Evolutionary conservation across 108 stramenopile species (phyloP), one percentile per base, ranked within the genome.

Genomic region (Pseudonitzschia delicatissima): DNA sequence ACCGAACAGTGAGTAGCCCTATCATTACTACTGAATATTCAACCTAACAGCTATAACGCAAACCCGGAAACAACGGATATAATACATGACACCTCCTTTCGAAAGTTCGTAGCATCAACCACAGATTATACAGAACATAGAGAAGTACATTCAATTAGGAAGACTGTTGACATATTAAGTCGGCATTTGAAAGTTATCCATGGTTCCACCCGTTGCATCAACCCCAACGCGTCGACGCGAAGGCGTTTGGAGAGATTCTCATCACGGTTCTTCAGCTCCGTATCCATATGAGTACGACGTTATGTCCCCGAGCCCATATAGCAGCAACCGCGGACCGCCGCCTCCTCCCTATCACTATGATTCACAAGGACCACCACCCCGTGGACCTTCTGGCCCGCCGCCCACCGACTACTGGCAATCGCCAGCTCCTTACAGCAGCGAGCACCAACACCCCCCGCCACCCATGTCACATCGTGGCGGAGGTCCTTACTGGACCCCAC

Each of bases 271-370:
- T 33, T 58, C 51, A 52, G 25, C 9, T 4, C 9, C 51, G 17
- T 52, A 52, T 52, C 51, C 51, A 1, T 52, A 52, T 21, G 51
- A 58, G 15, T 32, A 58, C 57, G 57, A 58, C 2, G 28, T n/a
- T 13, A 25, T 58, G 35, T 58, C 57, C 12, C 57, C 57, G 5
- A 37, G 32, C 25, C 42, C 42, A 5, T 44, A 44, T 44, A 7
- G 42, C 6, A 44, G 42, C 42, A 44, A 44, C n/a, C 50, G 21
- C 27, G 50, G 50, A 51, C 50, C 21, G 25, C 23, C 50, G 3
- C 50, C 50, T 25, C 50, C 50, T 51, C 4, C 50, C 21, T 51
- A 51, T 6, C 27, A 51, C 26, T 28, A 51, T 51, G 23, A 51
- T 51, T 23, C n/a, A 28, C 50, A 25, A 25, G 50, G 23, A 51